phyloP scores from a whole-genome alignment of 139 green algal species.

The Raphidocelis subcapitata region DNA sequence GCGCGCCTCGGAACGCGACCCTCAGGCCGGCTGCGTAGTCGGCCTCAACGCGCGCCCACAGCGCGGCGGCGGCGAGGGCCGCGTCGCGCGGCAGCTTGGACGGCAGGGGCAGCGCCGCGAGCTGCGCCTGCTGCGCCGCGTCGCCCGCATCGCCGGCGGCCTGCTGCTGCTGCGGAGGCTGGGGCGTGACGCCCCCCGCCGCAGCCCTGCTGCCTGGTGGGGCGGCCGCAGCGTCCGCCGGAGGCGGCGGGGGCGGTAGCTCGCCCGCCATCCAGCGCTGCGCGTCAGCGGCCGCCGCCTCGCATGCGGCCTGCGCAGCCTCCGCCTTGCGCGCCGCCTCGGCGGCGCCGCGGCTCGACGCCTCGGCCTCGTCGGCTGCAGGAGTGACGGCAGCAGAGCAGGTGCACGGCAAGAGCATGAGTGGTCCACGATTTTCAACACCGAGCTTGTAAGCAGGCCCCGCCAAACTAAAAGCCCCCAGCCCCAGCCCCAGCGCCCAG shows the following conservation, averaged over 20 bases:
- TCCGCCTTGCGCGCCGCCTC: conserved; percentile 46
- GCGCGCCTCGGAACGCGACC: conserved; percentile 39
- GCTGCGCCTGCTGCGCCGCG: not conserved
- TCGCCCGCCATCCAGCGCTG: conserved; percentile 35
- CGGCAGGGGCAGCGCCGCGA: conserved; percentile 2
- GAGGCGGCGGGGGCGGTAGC: conserved; percentile 17
- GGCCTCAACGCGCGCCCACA: conserved; percentile 53
- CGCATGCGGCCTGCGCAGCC: conserved; percentile 45
- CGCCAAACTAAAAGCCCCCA: too few species aligned
- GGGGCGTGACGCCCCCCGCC: too few species aligned
- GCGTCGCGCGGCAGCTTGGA: conserved; percentile 12
- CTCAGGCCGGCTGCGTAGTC: conserved; percentile 55
- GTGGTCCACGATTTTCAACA: too few species aligned
- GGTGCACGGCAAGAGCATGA: too few species aligned
- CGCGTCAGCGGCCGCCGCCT: conserved; percentile 43
- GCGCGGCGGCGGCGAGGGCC: conserved; percentile 25
- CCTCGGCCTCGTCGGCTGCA: conserved; percentile 48
- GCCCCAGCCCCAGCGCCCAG: not conserved
- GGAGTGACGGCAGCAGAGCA: not conserved
- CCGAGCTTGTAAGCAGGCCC: too few species aligned
- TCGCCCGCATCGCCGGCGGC: too few species aligned
- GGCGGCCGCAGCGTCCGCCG: conserved; percentile 1
- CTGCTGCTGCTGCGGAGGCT: too few species aligned
- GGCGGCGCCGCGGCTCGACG: conserved; percentile 24
- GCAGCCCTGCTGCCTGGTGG: too few species aligned